Conservation (phyloP, 2,329 filamentous ascomycete species). For the Ophiostoma sp. region DNA sequence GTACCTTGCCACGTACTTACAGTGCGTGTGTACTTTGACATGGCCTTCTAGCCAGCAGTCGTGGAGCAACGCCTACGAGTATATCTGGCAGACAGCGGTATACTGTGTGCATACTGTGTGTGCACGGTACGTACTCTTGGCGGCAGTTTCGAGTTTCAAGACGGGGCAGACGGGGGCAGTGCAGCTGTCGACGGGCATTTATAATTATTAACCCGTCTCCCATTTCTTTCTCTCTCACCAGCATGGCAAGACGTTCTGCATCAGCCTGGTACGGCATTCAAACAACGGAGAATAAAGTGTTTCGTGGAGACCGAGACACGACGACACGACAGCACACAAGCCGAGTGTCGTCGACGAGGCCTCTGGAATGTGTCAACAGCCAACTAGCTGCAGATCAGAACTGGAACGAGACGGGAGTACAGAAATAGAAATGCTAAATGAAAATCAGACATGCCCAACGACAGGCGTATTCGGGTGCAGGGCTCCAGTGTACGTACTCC, state of each 20-base stretch:
- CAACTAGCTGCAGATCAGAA: neutral
- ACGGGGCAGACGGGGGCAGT: neutral
- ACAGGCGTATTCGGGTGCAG: neutral
- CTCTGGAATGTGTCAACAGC: slow-evolving; percentile 6
- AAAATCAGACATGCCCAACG: neutral
- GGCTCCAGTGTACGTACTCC: too few species aligned
- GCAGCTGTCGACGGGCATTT: neutral
- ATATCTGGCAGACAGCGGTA: neutral
- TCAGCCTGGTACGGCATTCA: neutral
- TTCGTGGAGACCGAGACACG: neutral
- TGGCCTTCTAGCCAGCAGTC: neutral
- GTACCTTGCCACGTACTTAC: neutral
- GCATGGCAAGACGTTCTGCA: too few species aligned
- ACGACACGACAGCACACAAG: neutral
- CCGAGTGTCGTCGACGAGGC: neutral
- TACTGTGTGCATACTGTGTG: neutral
- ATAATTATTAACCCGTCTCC: too few species aligned
- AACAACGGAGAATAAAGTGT: slow-evolving; percentile 4
- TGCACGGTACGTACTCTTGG: neutral
- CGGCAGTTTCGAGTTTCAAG: slow-evolving; percentile 1
- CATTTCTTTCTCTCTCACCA: too few species aligned
- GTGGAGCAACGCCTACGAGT: slow-evolving; percentile 7
- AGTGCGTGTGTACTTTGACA: neutral
- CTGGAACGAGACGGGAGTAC: too few species aligned
- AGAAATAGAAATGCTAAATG: too few species aligned